Evolutionary conservation across 2,329 filamentous ascomycete species (phyloP).

Genomic region (Fusarium albosuccineum): DNA sequence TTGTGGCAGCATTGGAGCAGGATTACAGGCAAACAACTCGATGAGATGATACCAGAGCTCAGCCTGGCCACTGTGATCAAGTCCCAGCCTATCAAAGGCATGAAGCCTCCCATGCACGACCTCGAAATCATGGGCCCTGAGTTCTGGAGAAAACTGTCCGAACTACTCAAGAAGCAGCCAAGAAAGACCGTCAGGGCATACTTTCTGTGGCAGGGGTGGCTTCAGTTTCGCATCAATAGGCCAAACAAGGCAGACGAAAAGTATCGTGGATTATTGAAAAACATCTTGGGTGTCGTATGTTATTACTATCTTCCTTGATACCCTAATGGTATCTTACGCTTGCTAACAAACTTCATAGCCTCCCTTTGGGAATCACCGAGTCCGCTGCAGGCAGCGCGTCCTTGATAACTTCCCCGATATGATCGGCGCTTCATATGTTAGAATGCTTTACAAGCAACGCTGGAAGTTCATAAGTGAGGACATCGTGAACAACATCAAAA

Average conservation of each 20-base stretch:
- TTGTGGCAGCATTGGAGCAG: neutral
- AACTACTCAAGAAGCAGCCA: constrained; percentile 5
- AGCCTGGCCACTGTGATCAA: constrained; percentile 1
- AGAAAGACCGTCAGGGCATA: constrained; percentile 27
- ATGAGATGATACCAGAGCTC: constrained; percentile 8
- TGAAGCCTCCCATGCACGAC: neutral
- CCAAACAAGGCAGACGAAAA: neutral
- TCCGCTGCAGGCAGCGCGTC: neutral
- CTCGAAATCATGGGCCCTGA: constrained; percentile 25
- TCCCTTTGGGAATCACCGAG: neutral
- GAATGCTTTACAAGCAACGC: neutral
- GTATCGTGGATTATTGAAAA: constrained; percentile 1
- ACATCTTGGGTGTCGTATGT: constrained; percentile 18
- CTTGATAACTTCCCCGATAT: neutral
- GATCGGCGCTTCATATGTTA: neutral
- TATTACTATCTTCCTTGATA: too few relatives aligned
- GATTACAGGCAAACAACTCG: constrained; percentile 4
- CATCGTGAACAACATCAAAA: constrained; percentile 12
- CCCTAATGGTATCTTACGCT: too few relatives aligned
- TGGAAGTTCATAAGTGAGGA: neutral
- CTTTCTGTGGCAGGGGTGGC: constrained; percentile 30
- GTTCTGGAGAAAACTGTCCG: constrained; percentile 16
- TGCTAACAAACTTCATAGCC: too few relatives aligned
- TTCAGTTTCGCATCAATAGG: constrained; percentile 23
- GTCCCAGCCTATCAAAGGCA: neutral